Evolutionary conservation across 495 filamentous ascomycete species (phyloP), one percentile per base, ranked within the genome.

Genomic region (Podospora australis): DNA sequence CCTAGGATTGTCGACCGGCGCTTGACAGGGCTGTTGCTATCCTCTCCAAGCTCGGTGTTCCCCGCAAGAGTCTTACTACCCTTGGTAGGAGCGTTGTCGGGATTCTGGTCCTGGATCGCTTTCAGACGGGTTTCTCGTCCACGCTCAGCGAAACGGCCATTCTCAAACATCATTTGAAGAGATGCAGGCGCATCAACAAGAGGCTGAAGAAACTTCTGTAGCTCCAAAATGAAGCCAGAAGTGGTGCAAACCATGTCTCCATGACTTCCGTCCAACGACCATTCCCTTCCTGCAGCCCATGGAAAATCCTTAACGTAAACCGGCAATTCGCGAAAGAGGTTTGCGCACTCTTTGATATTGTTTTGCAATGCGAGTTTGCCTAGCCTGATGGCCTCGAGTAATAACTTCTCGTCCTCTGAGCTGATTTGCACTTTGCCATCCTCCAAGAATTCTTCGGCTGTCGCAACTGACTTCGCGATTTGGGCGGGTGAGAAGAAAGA

Each of bases 281-380:
- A 94, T 13, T 70, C 68, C 22, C 65, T 55, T 6, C 78, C 74
- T 64, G 70, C 45, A 71, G 68, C 30, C 61, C 60, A 46, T 67
- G 85, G 70, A 77, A 90, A 67, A 51, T 64, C 41, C 65, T 78
- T 57, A 9, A 92, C 58, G 45, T 83, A 86, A 20, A 92, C 62
- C 0, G 90, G 90, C 42, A 96, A 72, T 56, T 95, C 87, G 48
- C 87, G 86, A 26, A 81, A 78, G 11, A 70, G 60, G 39, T 83
- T 81, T 48, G 87, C 83, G 1, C 76, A 66, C 7, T 71, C 68
- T 74, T 88, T 95, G 22, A 81, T 75, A 1, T 56, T 39, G 41
- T 83, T 90, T 0, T 48, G 40, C 1, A 82, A 52, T 1, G 83
- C 82, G 20, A 65, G 59, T n/a, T 75, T 66, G 14, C 86, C 85